phyloP scores from a whole-genome alignment of 495 filamentous ascomycete genomes.

The Entonaema liquescens region DNA sequence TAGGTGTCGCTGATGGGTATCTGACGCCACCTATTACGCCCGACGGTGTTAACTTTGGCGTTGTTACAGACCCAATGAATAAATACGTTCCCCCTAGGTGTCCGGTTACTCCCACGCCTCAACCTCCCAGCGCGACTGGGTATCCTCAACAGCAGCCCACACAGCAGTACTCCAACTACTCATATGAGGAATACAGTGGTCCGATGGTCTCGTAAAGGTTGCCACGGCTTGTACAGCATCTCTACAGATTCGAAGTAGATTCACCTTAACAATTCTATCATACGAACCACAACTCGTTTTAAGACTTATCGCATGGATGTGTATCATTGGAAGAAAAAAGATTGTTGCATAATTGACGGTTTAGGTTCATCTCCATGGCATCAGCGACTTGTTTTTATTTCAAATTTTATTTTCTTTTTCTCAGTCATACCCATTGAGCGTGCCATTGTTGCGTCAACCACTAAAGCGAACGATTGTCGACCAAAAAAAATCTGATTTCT shows the following conservation, averaged over 20 bases:
- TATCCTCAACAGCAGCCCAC: conserved; percentile 40
- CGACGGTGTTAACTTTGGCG: conserved; percentile 72
- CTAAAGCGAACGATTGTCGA: conserved; percentile 43
- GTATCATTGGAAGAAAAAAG: conserved; percentile 49
- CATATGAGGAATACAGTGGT: conserved; percentile 40
- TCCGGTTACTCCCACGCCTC: conserved; percentile 63
- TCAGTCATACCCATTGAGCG: conserved; percentile 49
- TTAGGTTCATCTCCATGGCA: conserved; percentile 50
- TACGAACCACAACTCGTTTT: conserved; percentile 20
- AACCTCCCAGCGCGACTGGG: conserved; percentile 33
- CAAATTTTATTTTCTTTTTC: conserved; percentile 33
- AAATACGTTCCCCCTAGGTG: conserved; percentile 59
- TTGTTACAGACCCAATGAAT: conserved; percentile 52
- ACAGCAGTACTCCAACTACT: conserved; percentile 42
- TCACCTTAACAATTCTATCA: conserved; percentile 26
- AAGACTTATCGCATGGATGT: conserved; percentile 40
- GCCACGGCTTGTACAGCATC: background rate
- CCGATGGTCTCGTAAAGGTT: conserved; percentile 41
- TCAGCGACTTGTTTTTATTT: conserved; percentile 48
- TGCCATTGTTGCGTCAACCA: conserved; percentile 41
- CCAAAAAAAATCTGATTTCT: conserved; percentile 47
- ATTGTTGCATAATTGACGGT: conserved; percentile 52
- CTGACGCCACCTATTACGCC: conserved; percentile 96
- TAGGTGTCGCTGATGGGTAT: conserved; percentile 78
- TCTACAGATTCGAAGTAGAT: conserved; percentile 26